Evolutionary conservation across 2,329 filamentous ascomycete species (phyloP).

Genomic region (Fusarium verrucosum): DNA sequence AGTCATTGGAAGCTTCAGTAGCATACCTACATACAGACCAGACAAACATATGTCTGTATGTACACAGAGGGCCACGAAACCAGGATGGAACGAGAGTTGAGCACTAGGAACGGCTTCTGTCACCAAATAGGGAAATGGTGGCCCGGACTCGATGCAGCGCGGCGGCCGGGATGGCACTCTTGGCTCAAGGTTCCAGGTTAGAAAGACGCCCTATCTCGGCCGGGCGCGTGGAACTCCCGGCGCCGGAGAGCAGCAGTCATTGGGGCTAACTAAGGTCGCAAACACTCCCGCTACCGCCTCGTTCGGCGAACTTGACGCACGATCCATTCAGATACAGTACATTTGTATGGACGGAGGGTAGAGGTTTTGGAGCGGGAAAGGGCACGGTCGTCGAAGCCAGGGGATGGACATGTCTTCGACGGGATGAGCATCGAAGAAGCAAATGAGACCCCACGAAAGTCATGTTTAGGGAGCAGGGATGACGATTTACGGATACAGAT

Average conservation of each 20-base stretch:
- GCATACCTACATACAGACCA: constrained; percentile 22
- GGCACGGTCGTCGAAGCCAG: constrained; percentile 16
- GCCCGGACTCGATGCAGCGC: constrained; percentile 39
- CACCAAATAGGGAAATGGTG: constrained; percentile 39
- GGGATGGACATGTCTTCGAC: constrained; percentile 30
- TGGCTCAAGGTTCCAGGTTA: constrained; percentile 23
- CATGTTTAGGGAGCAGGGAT: constrained; percentile 37
- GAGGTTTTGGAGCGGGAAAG: constrained; percentile 13
- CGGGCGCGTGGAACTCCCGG: constrained; percentile 30
- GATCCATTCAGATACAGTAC: constrained; percentile 8
- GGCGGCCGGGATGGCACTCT: constrained; percentile 38
- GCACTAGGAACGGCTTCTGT: constrained; percentile 39
- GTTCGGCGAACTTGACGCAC: constrained; percentile 29
- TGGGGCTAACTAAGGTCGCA: constrained; percentile 20
- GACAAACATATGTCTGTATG: not conserved
- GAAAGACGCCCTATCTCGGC: constrained; percentile 37
- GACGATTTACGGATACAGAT: constrained; percentile 20
- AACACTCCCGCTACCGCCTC: constrained; percentile 8
- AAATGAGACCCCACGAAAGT: constrained; percentile 33
- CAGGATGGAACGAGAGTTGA: constrained; percentile 33
- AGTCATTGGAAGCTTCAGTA: constrained; percentile 31
- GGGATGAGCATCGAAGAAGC: constrained; percentile 31
- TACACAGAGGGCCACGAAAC: constrained; percentile 33
- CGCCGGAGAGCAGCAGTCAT: constrained; percentile 24
- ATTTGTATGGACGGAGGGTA: not conserved